These are phyloP conservation scores for Tetrapyrgos nigripes DNA, from an alignment of 1,284 basidiomycete genomes.

Conservation along the genomic window DNA sequence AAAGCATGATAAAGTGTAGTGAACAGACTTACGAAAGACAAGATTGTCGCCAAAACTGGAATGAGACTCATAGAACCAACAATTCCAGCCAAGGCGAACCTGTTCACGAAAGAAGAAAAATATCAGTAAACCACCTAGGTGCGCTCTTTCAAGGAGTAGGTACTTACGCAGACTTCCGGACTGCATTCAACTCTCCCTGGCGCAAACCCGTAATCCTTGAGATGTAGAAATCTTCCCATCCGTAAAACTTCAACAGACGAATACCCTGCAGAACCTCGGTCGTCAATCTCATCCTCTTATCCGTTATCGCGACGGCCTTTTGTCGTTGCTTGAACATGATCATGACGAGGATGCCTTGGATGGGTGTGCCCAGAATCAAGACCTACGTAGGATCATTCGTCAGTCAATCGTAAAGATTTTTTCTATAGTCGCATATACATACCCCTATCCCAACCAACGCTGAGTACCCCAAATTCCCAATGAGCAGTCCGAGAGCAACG, in stretches of 20 bases:
- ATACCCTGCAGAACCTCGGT: conserved; percentile 72
- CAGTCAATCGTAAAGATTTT: neutral
- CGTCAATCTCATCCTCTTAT: conserved; percentile 70
- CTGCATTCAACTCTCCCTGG: conserved; percentile 55
- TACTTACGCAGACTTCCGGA: conserved; percentile 57
- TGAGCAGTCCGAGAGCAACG: conserved; percentile 69
- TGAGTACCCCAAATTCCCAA: conserved; percentile 72
- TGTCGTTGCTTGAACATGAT: conserved; percentile 69
- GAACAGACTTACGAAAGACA: conserved; percentile 73
- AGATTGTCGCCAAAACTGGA: conserved; percentile 71
- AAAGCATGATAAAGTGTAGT: neutral
- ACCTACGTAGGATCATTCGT: conserved; percentile 36
- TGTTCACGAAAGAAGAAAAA: conserved; percentile 25
- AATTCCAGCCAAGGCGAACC: conserved; percentile 58
- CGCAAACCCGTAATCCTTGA: conserved; percentile 58
- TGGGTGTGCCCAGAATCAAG: conserved; percentile 63
- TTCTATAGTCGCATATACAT: conserved; percentile 27
- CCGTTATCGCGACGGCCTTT: conserved; percentile 76
- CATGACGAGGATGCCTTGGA: conserved; percentile 68
- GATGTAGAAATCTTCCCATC: conserved; percentile 70
- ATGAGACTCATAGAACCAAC: conserved; percentile 66
- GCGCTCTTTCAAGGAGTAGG: too few species aligned
- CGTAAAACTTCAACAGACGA: conserved; percentile 65
- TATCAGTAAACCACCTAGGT: neutral
- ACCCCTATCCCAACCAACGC: conserved; percentile 76